A percentile compares a stretch with the other conserved stretches of the same genome.
phyloP scores from a whole-genome alignment of 2,329 filamentous ascomycete species.

The Alternaria triticina region DNA sequence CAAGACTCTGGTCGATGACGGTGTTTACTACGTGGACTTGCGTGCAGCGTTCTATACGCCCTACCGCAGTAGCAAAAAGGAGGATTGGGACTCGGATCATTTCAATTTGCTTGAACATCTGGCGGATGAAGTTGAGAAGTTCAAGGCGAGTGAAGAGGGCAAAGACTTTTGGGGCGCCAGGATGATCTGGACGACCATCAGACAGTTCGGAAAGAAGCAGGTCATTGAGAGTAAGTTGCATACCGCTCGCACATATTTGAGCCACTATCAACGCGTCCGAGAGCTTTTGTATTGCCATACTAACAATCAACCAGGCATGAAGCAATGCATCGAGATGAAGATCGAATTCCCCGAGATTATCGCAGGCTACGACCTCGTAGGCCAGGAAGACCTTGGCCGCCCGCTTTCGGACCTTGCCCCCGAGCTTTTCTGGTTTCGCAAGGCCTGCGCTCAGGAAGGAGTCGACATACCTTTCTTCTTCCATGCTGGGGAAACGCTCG shows the following conservation, averaged over 20 bases:
- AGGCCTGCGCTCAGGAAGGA: conserved; percentile 77
- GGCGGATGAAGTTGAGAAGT: conserved; percentile 77
- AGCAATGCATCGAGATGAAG: conserved; percentile 84
- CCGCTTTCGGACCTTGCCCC: conserved; percentile 79
- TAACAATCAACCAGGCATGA: conserved; percentile 64
- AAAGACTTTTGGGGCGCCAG: conserved; percentile 82
- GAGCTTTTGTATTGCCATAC: background rate
- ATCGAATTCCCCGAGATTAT: conserved; percentile 78
- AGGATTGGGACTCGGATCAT: conserved; percentile 71
- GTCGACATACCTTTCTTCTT: conserved; percentile 94
- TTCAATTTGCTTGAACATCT: conserved; percentile 74
- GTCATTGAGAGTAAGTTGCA: conserved; percentile 67
- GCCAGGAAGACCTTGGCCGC: conserved; percentile 81
- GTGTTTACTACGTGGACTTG: conserved; percentile 84
- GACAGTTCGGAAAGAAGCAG: conserved; percentile 66
- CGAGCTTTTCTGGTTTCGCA: conserved; percentile 91
- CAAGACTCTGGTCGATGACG: conserved; percentile 75
- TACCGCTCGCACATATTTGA: background rate
- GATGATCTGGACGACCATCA: conserved; percentile 82
- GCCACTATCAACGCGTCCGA: background rate
- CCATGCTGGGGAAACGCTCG: conserved; percentile 88
- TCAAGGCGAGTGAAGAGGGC: conserved; percentile 74
- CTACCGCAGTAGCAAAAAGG: conserved; percentile 70
- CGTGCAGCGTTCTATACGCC: conserved; percentile 75
- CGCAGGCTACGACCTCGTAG: conserved; percentile 87